Base-by-base conservation (phyloP, 192 early-diverging fungal species). In the Coemansia erecta region DNA sequence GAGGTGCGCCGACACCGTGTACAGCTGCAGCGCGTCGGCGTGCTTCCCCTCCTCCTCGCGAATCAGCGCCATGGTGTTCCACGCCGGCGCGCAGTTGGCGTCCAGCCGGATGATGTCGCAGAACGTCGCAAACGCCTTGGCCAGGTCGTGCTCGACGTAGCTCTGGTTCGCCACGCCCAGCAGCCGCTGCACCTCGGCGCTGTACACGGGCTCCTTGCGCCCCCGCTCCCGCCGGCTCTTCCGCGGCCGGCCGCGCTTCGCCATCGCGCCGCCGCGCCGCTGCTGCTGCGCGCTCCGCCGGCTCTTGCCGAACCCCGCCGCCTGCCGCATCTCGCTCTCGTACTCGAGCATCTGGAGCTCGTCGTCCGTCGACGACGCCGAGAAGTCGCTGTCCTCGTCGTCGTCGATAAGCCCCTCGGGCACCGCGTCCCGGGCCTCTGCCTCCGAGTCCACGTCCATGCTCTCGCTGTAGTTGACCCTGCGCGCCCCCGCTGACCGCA, bases 1-100 rank as follows among this genome's bases (percentile, higher is more conserved):
- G 66, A 98, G 61, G 64, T 95, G 93, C 1, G 94, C 97, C 4
- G 94, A 94, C n/a, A 98, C 87, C 51, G 94, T 84, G 51, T 88
- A 84, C 8, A 93, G 60, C 60, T 91, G 84, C 39, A 92, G 60
- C 0, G 92, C 88, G 55, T 89, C 90, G n/a, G 73, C 71, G 12
- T 63, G 58, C 53, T 90, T 84, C 8, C 93, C 90, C 28, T 91
- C 58, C 55, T 97, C 92, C 56, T 96, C 92, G 58, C 95, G 90
- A 28, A 95, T 87, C 54, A 94, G 77, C 47, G 90, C 96, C 66
- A 97, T 85, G 2, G 89, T 90, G 53, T 82, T 82, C 97, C 97
- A 98, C 14, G 93, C 94, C 26, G 84, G 73, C 53, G 84, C 84
- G 2, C 87, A 84, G 55, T 83, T 89, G 13, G 86, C 86, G 26